Percentiles rank a stretch among this genome's conserved stretches.
These are phyloP conservation scores for Luffa aegyptiaca DNA, from an alignment of 306 rosid genomes.

Conservation along the genomic window DNA sequence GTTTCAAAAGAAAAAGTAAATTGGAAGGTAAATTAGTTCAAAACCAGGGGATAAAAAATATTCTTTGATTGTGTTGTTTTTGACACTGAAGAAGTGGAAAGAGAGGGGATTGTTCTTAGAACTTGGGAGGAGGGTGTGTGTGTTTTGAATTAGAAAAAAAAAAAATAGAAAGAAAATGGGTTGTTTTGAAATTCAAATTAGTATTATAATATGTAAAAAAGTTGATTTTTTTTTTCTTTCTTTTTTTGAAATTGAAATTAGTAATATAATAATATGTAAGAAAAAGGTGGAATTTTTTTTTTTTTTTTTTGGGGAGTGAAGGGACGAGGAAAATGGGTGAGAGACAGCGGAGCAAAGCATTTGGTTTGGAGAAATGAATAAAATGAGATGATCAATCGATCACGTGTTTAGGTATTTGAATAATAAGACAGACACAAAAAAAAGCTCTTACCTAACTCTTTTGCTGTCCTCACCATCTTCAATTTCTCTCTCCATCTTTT, in stretches of 20 bases:
- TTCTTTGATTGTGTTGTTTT: neutral
- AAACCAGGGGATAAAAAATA: no score
- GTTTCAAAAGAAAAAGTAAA: neutral
- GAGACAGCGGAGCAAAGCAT: neutral
- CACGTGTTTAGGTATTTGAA: conserved; percentile 8
- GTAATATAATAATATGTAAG: neutral
- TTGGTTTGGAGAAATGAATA: neutral
- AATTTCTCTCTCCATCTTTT: neutral
- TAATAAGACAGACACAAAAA: no score
- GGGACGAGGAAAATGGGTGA: neutral
- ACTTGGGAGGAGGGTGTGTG: neutral
- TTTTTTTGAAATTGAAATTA: no score
- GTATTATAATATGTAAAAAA: no score
- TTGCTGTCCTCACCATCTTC: neutral
- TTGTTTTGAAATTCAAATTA: no score
- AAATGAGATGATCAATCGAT: neutral
- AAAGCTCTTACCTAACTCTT: neutral
- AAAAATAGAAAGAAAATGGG: no score
- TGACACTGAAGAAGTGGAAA: neutral
- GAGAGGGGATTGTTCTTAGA: neutral
- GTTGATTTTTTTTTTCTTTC: no score
- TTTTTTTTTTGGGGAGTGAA: neutral
- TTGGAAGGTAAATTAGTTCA: no score
- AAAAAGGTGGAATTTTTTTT: no score
- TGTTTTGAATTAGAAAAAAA: neutral